Percentiles rank a stretch among this genome's conserved stretches.
Conservation (phyloP, 2,329 filamentous ascomycete genomes). For the Domatiomyces catenatus region DNA sequence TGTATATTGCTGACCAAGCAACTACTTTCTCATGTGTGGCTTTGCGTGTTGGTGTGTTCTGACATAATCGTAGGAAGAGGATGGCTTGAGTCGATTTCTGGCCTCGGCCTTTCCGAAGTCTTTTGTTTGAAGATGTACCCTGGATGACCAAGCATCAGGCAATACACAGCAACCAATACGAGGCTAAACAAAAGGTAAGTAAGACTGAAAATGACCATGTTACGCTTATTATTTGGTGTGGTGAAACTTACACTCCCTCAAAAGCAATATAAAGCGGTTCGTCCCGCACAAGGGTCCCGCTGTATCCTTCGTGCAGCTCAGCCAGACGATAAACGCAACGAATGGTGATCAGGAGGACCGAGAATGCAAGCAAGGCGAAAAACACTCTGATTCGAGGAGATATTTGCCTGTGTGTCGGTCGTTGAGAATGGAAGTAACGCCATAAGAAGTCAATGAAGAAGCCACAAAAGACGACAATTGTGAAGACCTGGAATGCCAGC, state of each 20-base stretch:
- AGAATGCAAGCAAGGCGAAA: slow-evolving; percentile 37
- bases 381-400: slow-evolving; percentile 25
- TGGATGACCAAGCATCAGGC: neutral
- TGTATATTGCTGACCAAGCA: too few species aligned
- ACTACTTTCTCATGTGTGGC: neutral
- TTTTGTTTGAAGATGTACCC: neutral
- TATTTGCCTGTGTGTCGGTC: neutral
- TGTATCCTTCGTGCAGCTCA: slow-evolving; percentile 50
- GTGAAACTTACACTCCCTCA: slow-evolving; percentile 28
- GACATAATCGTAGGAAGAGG: neutral
- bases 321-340: slow-evolving; percentile 49
- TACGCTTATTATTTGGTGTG: too few species aligned
- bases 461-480: slow-evolving; percentile 21
- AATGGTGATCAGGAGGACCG: slow-evolving; percentile 47
- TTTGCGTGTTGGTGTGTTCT: neutral
- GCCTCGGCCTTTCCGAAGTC: neutral
- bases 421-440: slow-evolving; percentile 1
- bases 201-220: too few species aligned
- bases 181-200: neutral
- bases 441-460: slow-evolving; percentile 17
- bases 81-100: neutral
- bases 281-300: slow-evolving; percentile 39
- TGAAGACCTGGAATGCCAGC: slow-evolving; percentile 26
- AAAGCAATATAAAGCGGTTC: slow-evolving; percentile 42
- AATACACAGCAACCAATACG: neutral